Evolutionary conservation across 1,284 basidiomycete genomes (phyloP).

Genomic region (Phellopilus nigrolimitatus): DNA sequence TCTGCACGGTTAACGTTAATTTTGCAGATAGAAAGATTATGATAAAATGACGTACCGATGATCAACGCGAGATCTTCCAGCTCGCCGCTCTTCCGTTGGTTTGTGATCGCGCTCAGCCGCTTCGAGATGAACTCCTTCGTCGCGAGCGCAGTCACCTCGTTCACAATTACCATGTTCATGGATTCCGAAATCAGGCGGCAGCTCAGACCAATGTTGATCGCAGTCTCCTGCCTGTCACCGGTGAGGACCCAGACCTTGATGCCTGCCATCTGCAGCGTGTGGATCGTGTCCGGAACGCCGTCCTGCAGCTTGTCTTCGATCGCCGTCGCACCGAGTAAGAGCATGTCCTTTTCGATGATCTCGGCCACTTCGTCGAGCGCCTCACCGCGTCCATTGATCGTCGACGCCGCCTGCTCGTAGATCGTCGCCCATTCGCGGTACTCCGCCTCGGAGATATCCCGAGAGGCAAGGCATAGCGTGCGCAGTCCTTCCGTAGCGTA

Average conservation of each 20-base stretch:
- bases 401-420: conserved; percentile 88
- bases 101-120: conserved; percentile 88
- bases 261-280: conserved; percentile 95
- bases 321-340: conserved; percentile 92
- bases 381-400: conserved; percentile 89
- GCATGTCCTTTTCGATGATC: conserved; percentile 91
- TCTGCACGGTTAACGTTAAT: conserved; percentile 45
- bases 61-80: conserved; percentile 92
- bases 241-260: conserved; percentile 99
- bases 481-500: conserved; percentile 96
- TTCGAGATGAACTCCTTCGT: conserved; percentile 87
- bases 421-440: conserved; percentile 86
- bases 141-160: conserved; percentile 81
- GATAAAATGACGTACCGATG: conserved; percentile 59
- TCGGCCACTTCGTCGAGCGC: conserved; percentile 94
- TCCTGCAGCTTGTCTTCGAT: conserved; percentile 99
- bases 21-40: background rate
- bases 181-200: conserved; percentile 96
- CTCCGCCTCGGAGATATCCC: conserved; percentile 88
- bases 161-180: conserved; percentile 96
- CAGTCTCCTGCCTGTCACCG: conserved; percentile 97
- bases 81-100: conserved; percentile 86
- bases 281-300: conserved; percentile 97
- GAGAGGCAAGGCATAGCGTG: conserved; percentile 93
- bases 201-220: conserved; percentile 98